Evolutionary conservation across 2,329 filamentous ascomycete genomes (phyloP), one percentile per base, ranked within the genome.

Genomic region (Xylaria polymorpha): DNA sequence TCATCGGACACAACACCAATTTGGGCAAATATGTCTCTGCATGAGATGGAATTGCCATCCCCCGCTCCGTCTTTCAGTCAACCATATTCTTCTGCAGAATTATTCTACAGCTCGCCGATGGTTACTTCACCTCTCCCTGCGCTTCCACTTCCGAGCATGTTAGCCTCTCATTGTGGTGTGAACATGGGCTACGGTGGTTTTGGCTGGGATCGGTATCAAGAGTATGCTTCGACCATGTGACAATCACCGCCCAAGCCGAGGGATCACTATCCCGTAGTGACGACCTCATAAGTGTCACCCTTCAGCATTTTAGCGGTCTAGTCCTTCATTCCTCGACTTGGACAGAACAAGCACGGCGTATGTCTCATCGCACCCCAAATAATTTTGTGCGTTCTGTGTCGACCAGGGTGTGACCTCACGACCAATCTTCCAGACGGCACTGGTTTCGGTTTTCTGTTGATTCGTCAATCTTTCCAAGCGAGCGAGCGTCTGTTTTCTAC

Each of bases 211-310:
- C 87, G 92, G 75, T 94, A 92, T 80, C 92, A 92, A 78, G 93
- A 95, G 81, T 97, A 94, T 80, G 87, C 93, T 74, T 91, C 93
- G 72, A 94, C 91, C 74, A 97, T 97, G 85, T 98, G 92, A 92
- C 86, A 88, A 88, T 82, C 86, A 88, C 77, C 82, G 79, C 78
- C 82, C 72, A 80, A 79, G 78, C 79, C 82, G 79, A 81, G 80
- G 77, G 80, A 83, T 77, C 81, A 80, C 77, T 83, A 83, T 77
- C 82, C 83, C 75, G 81, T 81, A 78, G 83, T 83, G 75, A 85
- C 84, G 73, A 84, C 83, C 76, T 82, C 82, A 14, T 76, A 68
- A 62, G 51, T 71, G 61, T 65, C 74, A 60, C 76, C 74, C 72
- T 77, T 75, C 51, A 68, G 66, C 66, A 64, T 64, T 68, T 72